Evolutionary conservation across 2,329 filamentous ascomycete species (phyloP).

Genomic region (Metarhizium robertsii): DNA sequence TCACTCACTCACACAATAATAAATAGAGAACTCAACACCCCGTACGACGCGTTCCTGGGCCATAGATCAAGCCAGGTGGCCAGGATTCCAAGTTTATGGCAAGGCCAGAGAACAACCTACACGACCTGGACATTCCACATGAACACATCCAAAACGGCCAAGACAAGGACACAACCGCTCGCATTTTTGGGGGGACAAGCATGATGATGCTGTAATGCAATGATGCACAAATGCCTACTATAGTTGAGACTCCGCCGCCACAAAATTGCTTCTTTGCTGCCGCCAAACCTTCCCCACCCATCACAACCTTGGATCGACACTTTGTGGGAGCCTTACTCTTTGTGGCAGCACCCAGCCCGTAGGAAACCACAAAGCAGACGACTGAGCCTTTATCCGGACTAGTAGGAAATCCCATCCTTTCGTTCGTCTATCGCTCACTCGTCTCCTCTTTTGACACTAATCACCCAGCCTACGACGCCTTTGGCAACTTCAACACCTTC

Average conservation of each 20-base stretch:
- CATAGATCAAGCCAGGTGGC: neutral
- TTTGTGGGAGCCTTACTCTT: neutral
- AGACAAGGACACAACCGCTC: neutral
- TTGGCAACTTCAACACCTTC: neutral
- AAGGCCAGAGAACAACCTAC: neutral
- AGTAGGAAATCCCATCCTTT: neutral
- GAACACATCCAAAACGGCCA: neutral
- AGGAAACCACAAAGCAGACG: neutral
- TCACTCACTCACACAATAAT: too few relatives aligned
- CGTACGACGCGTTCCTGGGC: neutral
- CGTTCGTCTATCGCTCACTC: neutral
- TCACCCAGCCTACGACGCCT: neutral
- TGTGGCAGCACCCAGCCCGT: neutral
- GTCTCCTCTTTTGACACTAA: neutral
- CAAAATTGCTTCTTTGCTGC: constrained; percentile 1
- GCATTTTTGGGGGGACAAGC: neutral
- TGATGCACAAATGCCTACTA: neutral
- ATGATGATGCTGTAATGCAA: constrained; percentile 1
- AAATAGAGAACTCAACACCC: neutral
- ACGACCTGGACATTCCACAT: neutral
- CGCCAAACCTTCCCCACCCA: neutral
- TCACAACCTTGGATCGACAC: neutral
- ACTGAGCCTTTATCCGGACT: neutral
- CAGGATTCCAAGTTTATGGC: neutral
- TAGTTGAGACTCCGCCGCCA: neutral